Base-by-base conservation (phyloP, 2,329 filamentous ascomycete genomes). In the Lecanosticta acicola region DNA sequence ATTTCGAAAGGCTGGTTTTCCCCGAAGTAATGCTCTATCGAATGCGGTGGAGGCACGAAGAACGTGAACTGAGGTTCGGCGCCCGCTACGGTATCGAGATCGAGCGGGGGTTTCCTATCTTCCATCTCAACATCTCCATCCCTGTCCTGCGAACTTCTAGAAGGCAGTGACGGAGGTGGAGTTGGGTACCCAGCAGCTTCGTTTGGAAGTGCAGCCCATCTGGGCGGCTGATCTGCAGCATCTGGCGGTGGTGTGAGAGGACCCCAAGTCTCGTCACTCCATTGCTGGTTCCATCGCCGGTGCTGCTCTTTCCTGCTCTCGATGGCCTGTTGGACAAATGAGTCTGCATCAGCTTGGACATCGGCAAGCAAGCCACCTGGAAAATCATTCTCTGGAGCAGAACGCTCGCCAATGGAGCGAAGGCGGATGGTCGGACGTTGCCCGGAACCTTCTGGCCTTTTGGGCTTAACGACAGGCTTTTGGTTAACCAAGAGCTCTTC, bases 401-500 rank as follows among this genome's bases (percentile, higher is more conserved):
- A 81, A 39, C 83, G 80, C 65, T 89, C 85, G 72, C 57, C 85
- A 80, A 46, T 78, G 59, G 54, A 67, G 49, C 50, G 67, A 37
- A 71, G 62, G n/a, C 65, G 61, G 39, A 67, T 62, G 55, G 72
- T 72, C 43, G 87, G 80, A 51, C 87, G 85, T 53, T 86, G 71
- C 59, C 85, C 83, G 43, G 78, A 73, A 51, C 77, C 77, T 48
- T 80, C 65, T 14, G 63, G 59, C 71, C 62, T 80, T 77, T 68
- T 85, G 76, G 54, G 58, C 51, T 70, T 66, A 24, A 60, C 59
- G 29, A 64, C 58, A 40, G 66, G 49, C 80, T 93, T 94, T 67
- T 93, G 87, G 71, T 94, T 94, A 71, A 95, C 83, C 61, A 75
- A 70, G 32, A 95, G 78, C 65, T 96, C 89, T 60, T 97, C 91